phyloP scores from a whole-genome alignment of 2,329 filamentous ascomycete species.

The Lecanoromycetidae sp. region DNA sequence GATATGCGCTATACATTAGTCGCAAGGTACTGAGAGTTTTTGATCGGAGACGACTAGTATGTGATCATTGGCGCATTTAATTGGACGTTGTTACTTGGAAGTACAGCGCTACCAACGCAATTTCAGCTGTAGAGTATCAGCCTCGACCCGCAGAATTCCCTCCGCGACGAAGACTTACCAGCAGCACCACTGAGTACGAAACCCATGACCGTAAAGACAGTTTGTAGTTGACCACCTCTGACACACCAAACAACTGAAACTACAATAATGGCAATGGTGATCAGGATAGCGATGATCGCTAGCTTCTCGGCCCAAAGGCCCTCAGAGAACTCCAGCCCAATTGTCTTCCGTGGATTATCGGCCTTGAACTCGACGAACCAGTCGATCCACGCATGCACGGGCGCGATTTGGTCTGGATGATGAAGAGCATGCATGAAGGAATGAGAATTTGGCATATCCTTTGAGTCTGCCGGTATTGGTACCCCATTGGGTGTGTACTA shows the following conservation, averaged over 20 bases:
- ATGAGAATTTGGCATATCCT: conserved; percentile 14
- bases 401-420: conserved; percentile 14
- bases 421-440: conserved; percentile 17
- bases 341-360: conserved; percentile 4
- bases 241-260: conserved; percentile 18
- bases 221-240: conserved; percentile 17
- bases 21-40: too few species aligned
- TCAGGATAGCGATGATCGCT: conserved; percentile 12
- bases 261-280: conserved; percentile 17
- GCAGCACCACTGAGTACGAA: conserved; percentile 17
- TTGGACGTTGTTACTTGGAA: too few species aligned
- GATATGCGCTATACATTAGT: too few species aligned
- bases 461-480: conserved; percentile 10
- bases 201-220: conserved; percentile 20
- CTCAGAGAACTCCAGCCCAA: conserved; percentile 19
- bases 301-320: conserved; percentile 19
- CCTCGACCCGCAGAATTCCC: too few species aligned
- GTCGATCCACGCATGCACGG: conserved; percentile 18
- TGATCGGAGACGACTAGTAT: too few species aligned
- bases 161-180: conserved; percentile 12
- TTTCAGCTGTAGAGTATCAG: too few species aligned
- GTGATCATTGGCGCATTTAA: too few species aligned
- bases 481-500: conserved; percentile 18
- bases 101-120: too few species aligned
- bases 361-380: conserved; percentile 16